Conservation (phyloP, 2,329 filamentous ascomycete species). For the Dactylellina sp. region DNA sequence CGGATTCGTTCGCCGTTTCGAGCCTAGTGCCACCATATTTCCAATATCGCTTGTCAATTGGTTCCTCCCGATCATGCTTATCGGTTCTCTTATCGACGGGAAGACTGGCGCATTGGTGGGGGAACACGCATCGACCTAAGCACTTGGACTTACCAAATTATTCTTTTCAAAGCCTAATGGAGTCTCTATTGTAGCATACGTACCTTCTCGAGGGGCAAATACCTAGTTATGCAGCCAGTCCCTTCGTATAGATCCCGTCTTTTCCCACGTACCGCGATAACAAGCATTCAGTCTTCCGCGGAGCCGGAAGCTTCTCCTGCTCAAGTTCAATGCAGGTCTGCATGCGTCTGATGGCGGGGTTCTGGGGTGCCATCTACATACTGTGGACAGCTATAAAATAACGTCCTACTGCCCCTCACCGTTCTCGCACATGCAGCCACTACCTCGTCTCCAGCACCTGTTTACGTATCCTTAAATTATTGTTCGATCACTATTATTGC, state of each 20-base stretch:
- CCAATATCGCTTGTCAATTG: conserved; percentile 39
- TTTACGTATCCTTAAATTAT: not conserved
- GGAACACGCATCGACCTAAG: conserved; percentile 5
- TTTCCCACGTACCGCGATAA: conserved; percentile 22
- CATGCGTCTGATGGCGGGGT: conserved; percentile 31
- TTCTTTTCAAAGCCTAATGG: not conserved
- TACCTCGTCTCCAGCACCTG: not conserved
- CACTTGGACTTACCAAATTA: not conserved
- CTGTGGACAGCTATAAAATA: conserved; percentile 35
- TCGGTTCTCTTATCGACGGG: conserved; percentile 26
- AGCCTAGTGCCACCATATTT: conserved; percentile 39
- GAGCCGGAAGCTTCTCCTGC: conserved; percentile 12
- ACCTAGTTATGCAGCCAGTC: no score
- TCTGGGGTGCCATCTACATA: conserved; percentile 15
- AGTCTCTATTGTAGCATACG: not conserved
- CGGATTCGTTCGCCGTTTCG: conserved; percentile 33
- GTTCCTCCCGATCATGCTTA: conserved; percentile 30
- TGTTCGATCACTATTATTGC: not conserved
- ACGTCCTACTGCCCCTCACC: conserved; percentile 11
- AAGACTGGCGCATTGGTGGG: not conserved
- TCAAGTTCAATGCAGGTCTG: not conserved
- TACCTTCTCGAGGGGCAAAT: no score
- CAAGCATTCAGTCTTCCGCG: not conserved
- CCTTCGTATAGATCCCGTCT: no score
- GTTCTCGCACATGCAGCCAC: not conserved